Evolutionary conservation across 305 asterid species (phyloP).

Genomic region (Solanum chacoense): DNA sequence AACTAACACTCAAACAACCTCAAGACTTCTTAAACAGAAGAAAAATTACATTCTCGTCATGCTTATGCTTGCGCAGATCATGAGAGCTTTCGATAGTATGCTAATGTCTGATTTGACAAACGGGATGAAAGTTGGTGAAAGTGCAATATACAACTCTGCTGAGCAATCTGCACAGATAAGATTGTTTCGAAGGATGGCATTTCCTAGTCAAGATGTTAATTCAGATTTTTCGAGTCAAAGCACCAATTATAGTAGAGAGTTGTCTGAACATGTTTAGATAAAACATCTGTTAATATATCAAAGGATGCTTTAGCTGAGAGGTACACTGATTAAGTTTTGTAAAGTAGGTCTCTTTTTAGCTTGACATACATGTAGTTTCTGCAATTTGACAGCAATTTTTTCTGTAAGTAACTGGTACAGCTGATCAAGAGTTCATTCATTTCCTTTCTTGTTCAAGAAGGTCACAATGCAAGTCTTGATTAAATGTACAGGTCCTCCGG

Average conservation of each 20-base stretch:
- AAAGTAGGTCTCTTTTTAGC: constrained; percentile 15
- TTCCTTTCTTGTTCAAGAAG: neutral
- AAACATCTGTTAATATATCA: constrained; percentile 2
- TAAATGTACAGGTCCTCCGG: neutral
- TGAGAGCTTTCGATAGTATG: constrained; percentile 64
- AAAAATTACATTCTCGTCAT: neutral
- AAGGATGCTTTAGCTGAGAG: constrained; percentile 13
- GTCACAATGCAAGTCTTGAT: neutral
- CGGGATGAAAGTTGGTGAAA: constrained; percentile 80
- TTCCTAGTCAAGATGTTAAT: constrained; percentile 47
- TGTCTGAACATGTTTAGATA: neutral
- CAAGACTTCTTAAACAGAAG: neutral
- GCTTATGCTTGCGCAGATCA: constrained; percentile 28
- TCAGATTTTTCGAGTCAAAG: constrained; percentile 48
- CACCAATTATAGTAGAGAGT: constrained; percentile 20
- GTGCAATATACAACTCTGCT: constrained; percentile 51
- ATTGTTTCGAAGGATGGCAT: constrained; percentile 67
- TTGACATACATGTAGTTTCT: constrained; percentile 1
- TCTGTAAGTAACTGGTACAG: constrained; percentile 12
- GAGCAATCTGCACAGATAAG: constrained; percentile 69
- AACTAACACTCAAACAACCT: fast-evolving
- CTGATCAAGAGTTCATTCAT: neutral
- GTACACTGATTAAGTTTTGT: constrained; percentile 14
- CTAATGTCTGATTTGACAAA: constrained; percentile 52
- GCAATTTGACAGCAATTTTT: constrained; percentile 15